A percentile compares a stretch with the other conserved stretches of the same genome.
Evolutionary conservation across 1,139 yeast species (phyloP).

Genomic region (Zygoascus hellenicus): DNA sequence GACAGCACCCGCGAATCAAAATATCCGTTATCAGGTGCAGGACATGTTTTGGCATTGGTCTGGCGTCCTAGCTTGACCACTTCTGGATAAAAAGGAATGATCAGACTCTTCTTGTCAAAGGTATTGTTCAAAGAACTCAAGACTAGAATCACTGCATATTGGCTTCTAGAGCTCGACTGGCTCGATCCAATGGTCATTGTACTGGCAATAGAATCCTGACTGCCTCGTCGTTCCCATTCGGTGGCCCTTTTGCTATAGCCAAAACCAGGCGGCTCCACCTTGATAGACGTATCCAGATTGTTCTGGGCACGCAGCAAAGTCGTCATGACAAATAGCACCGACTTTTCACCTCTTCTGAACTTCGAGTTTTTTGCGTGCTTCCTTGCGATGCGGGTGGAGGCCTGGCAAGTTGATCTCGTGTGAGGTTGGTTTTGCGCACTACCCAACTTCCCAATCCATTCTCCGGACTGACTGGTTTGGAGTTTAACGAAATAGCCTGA

Average conservation of each 20-base stretch:
- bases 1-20: slow-evolving; percentile 92
- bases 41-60: slow-evolving; percentile 64
- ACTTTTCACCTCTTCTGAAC: no score
- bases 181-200: not conserved
- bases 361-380: no score
- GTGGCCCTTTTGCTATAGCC: no score
- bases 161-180: slow-evolving; percentile 23
- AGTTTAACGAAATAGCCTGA: no score
- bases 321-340: not conserved
- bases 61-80: slow-evolving; percentile 85
- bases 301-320: slow-evolving; percentile 3
- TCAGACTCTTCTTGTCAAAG: slow-evolving; percentile 70
- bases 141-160: slow-evolving; percentile 49
- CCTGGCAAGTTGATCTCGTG: no score
- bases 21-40: slow-evolving; percentile 80
- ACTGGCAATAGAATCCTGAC: not conserved
- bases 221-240: not conserved
- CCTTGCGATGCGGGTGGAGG: no score
- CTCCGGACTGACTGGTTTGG: no score
- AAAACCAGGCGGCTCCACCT: no score
- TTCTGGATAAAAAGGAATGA: slow-evolving; percentile 77
- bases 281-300: no score
- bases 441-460: no score
- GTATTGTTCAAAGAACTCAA: slow-evolving; percentile 74
- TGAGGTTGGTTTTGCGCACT: no score